Conservation (phyloP, 768 basidiomycete genomes). For the Lentinus brumalis region DNA sequence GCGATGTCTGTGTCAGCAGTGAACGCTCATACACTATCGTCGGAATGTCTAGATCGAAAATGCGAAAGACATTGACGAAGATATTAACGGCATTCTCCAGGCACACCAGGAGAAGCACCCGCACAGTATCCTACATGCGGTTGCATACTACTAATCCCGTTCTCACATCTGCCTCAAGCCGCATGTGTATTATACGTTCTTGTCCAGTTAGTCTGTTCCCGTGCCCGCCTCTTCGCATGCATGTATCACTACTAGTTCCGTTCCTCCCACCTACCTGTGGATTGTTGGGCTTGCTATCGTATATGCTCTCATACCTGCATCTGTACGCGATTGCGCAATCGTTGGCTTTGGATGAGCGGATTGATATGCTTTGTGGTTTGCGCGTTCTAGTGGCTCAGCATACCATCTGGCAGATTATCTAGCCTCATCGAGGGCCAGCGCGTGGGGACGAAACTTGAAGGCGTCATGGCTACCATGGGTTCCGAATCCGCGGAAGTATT, state of each 20-base stretch:
- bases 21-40: constrained; percentile 9
- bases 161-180: neutral
- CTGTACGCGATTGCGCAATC: constrained; percentile 10
- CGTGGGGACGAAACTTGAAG: neutral
- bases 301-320: neutral
- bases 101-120: constrained; percentile 88
- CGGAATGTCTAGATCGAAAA: constrained; percentile 68
- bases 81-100: constrained; percentile 85
- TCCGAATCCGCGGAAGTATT: too few relatives aligned
- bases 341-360: constrained; percentile 6
- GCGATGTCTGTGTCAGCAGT: neutral
- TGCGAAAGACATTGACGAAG: constrained; percentile 85
- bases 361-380: neutral
- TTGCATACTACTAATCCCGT: constrained; percentile 77
- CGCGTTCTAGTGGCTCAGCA: neutral
- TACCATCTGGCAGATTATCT: neutral
- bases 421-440: neutral
- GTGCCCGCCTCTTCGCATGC: neutral
- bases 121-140: constrained; percentile 87
- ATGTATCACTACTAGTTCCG: constrained; percentile 12
- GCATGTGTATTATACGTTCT: neutral
- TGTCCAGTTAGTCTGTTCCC: neutral
- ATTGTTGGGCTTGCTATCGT: neutral
- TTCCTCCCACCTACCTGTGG: neutral
- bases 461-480: too few relatives aligned